A percentile compares a stretch with the other conserved stretches of the same genome.
Conservation (phyloP, 305 asterid genomes). For the Solanum hybrid region DNA sequence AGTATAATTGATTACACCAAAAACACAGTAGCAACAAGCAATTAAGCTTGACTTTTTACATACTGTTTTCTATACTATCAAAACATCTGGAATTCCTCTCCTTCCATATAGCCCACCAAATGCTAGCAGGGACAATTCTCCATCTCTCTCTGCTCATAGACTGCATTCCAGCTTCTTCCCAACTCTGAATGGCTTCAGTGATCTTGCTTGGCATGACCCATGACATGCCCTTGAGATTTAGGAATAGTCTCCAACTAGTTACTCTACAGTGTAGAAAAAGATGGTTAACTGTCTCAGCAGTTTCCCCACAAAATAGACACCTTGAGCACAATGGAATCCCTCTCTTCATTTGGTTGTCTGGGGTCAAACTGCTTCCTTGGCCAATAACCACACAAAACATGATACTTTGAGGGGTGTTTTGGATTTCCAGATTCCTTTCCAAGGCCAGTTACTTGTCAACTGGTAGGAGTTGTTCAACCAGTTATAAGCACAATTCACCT, state of each 20-base stretch:
- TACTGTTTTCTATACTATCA: neutral
- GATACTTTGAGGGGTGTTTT: neutral
- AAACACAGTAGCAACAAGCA: neutral
- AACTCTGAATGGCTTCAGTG: neutral
- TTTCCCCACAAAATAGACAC: neutral
- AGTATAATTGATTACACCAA: neutral
- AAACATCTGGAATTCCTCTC: neutral
- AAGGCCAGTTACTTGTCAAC: neutral
- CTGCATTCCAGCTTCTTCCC: neutral
- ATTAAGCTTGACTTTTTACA: neutral
- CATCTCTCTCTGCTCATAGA: neutral
- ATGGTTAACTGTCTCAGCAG: neutral
- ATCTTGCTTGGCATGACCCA: neutral
- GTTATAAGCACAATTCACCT: neutral
- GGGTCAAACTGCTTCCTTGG: neutral
- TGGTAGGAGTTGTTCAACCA: neutral
- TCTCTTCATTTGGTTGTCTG: neutral
- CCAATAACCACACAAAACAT: neutral
- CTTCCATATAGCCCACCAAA: neutral
- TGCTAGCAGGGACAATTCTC: neutral
- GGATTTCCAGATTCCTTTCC: neutral
- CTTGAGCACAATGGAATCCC: neutral
- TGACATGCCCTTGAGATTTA: neutral
- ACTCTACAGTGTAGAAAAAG: neutral
- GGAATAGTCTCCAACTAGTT: neutral